Evolutionary conservation across 768 basidiomycete species (phyloP).

Genomic region (Trametes cinnabarina): DNA sequence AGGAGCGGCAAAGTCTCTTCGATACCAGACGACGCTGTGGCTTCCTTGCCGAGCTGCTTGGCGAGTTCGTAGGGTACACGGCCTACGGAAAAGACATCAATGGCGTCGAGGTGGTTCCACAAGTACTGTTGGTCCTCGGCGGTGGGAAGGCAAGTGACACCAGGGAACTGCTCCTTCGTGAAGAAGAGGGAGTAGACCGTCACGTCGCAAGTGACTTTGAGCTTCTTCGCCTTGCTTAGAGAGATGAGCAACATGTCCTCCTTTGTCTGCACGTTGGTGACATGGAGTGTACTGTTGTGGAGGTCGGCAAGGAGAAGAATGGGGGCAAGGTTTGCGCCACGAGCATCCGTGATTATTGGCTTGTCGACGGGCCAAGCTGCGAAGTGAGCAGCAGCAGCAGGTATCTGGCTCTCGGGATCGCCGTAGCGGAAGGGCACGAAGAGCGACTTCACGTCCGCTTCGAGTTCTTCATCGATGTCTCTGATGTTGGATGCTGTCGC

Average conservation of each 20-base stretch:
- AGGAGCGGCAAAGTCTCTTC: constrained; percentile 87
- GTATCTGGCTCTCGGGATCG: constrained; percentile 52
- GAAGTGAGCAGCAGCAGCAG: constrained; percentile 83
- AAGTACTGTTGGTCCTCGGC: constrained; percentile 74
- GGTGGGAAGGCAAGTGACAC: constrained; percentile 63
- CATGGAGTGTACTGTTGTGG: constrained; percentile 83
- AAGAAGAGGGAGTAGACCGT: constrained; percentile 92
- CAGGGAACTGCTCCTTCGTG: constrained; percentile 69
- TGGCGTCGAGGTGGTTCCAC: constrained; percentile 79
- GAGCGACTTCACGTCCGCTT: constrained; percentile 78
- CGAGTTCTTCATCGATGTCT: constrained; percentile 67
- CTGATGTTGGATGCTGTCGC: constrained; percentile 69
- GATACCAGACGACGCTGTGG: constrained; percentile 73
- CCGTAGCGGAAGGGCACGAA: constrained; percentile 75
- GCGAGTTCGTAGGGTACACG: constrained; percentile 78
- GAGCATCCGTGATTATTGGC: constrained; percentile 92
- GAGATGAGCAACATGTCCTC: constrained; percentile 90
- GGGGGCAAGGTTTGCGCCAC: constrained; percentile 86
- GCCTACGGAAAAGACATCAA: constrained; percentile 92
- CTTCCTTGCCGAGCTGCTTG: constrained; percentile 53
- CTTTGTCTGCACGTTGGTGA: constrained; percentile 82
- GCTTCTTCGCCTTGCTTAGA: constrained; percentile 88
- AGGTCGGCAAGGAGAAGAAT: constrained; percentile 92
- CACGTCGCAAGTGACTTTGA: constrained; percentile 96
- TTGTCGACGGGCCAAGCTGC: constrained; percentile 87